Base-by-base conservation (phyloP, 768 basidiomycete species). In the Pleurotus tuber-regium region DNA sequence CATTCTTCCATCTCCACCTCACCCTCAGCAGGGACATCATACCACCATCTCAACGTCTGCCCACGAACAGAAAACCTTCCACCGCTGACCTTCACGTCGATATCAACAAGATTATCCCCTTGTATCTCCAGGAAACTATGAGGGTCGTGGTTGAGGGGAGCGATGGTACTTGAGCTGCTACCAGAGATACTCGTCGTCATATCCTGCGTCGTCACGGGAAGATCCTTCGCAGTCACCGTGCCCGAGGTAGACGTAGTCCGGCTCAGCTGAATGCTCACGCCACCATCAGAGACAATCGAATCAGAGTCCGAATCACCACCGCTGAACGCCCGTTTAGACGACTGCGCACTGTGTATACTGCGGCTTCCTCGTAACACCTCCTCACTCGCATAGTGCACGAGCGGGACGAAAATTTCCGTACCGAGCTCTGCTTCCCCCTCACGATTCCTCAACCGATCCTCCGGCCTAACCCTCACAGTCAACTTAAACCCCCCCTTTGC, bases 341-440 rank as follows among this genome's bases (percentile, higher is more conserved):
- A 21, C 24, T 40, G 7, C 18, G 50, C 35, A 21, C n/a, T n/a
- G n/a, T n/a, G n/a, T n/a, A n/a, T n/a, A 48, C 51, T 18, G 46
- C 21, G 19, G 11, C 46, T 48, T 31, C 56, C 26, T 35, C 58
- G 56, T 18, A n/a, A 74, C 24, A 74, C 42, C 41, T 66, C 56
- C 40, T 55, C 56, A 54, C 77, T 74, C 2, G 87, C 90, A 63
- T 84, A 99, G 64, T 99, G 97, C 16, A 96, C 85, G 43, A 92
- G 74, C 4, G 97, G 97, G 1, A 98, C 65, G 64, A 80, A 99
- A 18, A 98, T 84, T 74, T 97, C 97, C 16, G 93, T 98, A n/a
- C 84, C 77, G 1, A 81, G 68, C 24, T 63, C 64, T 14, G 73
- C 71, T 2, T 65, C 63, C 4, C 62, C 61, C 14, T 66, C 67